phyloP scores from a whole-genome alignment of 306 rosid genomes.

The Canavalia gladiata region DNA sequence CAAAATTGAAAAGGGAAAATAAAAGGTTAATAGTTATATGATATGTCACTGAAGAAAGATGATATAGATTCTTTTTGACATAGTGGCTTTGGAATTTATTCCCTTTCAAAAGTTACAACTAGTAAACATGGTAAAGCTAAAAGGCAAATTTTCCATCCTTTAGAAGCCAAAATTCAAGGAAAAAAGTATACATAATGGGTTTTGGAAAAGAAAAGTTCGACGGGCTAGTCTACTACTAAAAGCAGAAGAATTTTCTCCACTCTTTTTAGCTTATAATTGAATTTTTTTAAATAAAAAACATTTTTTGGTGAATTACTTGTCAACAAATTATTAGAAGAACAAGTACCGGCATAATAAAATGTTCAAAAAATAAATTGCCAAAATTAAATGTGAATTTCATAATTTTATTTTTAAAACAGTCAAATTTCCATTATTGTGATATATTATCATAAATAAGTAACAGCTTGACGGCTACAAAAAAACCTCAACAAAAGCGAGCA shows the following conservation, averaged over 20 bases:
- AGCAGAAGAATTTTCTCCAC: neutral
- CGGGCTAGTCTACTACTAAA: neutral
- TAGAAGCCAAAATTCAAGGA: neutral
- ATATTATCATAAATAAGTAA: neutral
- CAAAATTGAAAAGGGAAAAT: neutral
- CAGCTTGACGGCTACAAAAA: neutral
- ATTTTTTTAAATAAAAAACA: neutral
- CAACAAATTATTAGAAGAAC: neutral
- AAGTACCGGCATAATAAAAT: neutral
- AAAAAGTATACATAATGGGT: neutral
- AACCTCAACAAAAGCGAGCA: neutral
- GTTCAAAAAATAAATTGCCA: neutral
- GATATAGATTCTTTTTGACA: constrained; percentile 16
- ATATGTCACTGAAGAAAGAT: constrained; percentile 23
- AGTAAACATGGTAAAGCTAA: constrained; percentile 8
- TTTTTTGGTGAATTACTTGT: neutral
- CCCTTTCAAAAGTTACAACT: constrained; percentile 40
- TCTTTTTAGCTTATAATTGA: neutral
- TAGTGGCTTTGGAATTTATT: constrained; percentile 45
- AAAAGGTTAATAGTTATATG: neutral
- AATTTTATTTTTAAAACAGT: neutral
- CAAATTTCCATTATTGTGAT: neutral
- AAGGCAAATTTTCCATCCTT: neutral
- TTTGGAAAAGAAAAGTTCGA: neutral
- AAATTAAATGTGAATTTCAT: neutral